These are phyloP conservation scores for Kuraishia cidri DNA, from an alignment of 805 yeast genomes.

Conservation along the genomic window DNA sequence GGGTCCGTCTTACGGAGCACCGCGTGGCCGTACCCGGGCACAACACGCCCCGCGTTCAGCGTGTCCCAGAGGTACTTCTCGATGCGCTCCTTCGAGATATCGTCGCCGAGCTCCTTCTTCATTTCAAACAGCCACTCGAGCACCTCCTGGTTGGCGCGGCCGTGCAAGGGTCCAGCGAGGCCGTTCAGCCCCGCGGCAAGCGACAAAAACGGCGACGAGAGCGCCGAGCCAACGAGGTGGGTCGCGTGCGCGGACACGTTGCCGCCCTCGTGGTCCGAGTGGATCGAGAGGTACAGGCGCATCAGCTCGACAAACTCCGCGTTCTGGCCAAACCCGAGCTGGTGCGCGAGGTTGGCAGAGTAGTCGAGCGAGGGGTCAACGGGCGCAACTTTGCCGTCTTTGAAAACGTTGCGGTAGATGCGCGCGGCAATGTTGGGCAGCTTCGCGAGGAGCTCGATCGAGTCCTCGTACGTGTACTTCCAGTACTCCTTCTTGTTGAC, in stretches of 20 bases:
- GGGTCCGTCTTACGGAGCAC: conserved; percentile 86
- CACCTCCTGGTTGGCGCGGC: conserved; percentile 84
- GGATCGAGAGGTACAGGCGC: conserved; percentile 76
- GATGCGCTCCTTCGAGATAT: conserved; percentile 56
- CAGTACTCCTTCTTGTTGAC: conserved; percentile 78
- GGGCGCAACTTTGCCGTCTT: conserved; percentile 60
- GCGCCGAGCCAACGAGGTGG: conserved; percentile 77
- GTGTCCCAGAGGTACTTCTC: conserved; percentile 75
- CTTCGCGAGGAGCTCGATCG: conserved; percentile 73
- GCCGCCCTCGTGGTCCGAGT: conserved; percentile 89
- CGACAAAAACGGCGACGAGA: conserved; percentile 70
- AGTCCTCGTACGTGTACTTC: conserved; percentile 77
- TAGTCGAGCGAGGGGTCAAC: conserved; percentile 52
- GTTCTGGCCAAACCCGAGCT: conserved; percentile 51
- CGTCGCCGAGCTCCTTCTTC: conserved; percentile 60
- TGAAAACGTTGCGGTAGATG: conserved; percentile 78
- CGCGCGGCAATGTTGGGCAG: conserved; percentile 74
- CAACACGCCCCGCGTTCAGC: conserved; percentile 73
- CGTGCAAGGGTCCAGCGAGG: conserved; percentile 82
- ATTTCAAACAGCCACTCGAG: conserved; percentile 71
- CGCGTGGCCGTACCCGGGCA: conserved; percentile 88
- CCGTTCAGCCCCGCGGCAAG: conserved; percentile 80
- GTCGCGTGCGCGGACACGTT: conserved; percentile 84
- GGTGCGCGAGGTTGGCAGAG: conserved; percentile 52
- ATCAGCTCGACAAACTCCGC: conserved; percentile 68